Percentiles rank a stretch among this genome's conserved stretches.
Evolutionary conservation across 345 rosid species (phyloP).

Genomic region (Pistacia atlantica): DNA sequence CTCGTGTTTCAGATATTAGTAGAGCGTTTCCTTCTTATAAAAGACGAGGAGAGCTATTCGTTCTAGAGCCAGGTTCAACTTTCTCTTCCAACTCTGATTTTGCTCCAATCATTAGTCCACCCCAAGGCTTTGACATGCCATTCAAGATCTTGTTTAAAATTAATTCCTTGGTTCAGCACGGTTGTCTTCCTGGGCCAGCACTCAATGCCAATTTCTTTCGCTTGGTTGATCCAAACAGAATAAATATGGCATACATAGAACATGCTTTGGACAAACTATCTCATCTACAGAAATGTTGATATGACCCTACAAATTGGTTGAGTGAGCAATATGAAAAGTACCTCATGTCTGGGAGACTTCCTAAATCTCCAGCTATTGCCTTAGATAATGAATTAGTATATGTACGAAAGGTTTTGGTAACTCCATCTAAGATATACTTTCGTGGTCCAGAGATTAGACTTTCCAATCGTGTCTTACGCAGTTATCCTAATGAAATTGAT

Average conservation of each 20-base stretch:
- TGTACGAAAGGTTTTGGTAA: slow-evolving; percentile 43
- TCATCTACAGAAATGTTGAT: slow-evolving; percentile 47
- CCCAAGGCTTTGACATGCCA: slow-evolving; percentile 31
- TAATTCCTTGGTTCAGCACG: slow-evolving; percentile 46
- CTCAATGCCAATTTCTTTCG: slow-evolving; percentile 38
- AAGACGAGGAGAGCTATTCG: slow-evolving; percentile 26
- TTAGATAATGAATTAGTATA: slow-evolving; percentile 43
- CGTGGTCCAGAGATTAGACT: slow-evolving; percentile 51
- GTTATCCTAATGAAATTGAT: slow-evolving; percentile 27
- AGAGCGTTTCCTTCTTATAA: slow-evolving; percentile 34
- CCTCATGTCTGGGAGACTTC: slow-evolving; percentile 15
- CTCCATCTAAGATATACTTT: slow-evolving; percentile 51
- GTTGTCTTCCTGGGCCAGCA: slow-evolving; percentile 42
- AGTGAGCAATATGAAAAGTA: slow-evolving; percentile 27
- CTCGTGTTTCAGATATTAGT: slow-evolving; percentile 28
- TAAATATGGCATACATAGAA: slow-evolving; percentile 21
- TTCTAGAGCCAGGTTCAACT: slow-evolving; percentile 27
- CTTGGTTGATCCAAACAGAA: slow-evolving; percentile 33
- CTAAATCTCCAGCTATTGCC: slow-evolving; percentile 23
- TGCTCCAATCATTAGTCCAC: slow-evolving; percentile 46
- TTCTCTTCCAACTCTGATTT: slow-evolving; percentile 36
- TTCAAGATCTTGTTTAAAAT: slow-evolving; percentile 41
- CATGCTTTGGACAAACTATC: slow-evolving; percentile 44
- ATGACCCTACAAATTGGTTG: slow-evolving; percentile 48
- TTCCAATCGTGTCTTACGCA: slow-evolving; percentile 43